Conservation (phyloP, 1,284 basidiomycete species). For the Macrocybe sp. region DNA sequence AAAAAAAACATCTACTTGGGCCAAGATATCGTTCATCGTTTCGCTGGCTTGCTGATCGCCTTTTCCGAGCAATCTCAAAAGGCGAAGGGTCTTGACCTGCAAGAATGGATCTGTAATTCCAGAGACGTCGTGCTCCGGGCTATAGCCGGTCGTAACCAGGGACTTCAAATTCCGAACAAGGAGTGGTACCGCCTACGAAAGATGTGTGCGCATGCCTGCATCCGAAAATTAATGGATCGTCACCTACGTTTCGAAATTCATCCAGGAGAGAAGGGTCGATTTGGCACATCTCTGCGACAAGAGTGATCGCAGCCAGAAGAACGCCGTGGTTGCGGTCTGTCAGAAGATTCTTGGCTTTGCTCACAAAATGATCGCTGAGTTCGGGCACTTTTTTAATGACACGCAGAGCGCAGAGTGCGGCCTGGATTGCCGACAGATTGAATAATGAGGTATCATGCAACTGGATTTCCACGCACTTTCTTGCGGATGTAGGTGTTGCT, state of each 20-base stretch:
- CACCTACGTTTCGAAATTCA: constrained; percentile 82
- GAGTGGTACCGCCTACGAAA: constrained; percentile 76
- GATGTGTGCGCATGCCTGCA: constrained; percentile 4
- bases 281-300: constrained; percentile 94
- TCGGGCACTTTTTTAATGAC: constrained; percentile 98
- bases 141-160: constrained; percentile 94
- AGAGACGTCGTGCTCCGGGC: constrained; percentile 98
- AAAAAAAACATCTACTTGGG: constrained; percentile 56
- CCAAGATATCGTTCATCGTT: constrained; percentile 97
- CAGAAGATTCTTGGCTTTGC: constrained; percentile 86
- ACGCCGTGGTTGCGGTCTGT: constrained; percentile 98
- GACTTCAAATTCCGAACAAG: constrained; percentile 96
- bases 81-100: constrained; percentile 95
- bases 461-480: constrained; percentile 57
- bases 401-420: constrained; percentile 93
- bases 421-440: constrained; percentile 42
- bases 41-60: constrained; percentile 88
- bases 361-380: constrained; percentile 88
- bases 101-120: constrained; percentile 99
- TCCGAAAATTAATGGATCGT: background rate
- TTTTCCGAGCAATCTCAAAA: constrained; percentile 85
- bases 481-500: constrained; percentile 99
- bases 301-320: constrained; percentile 87
- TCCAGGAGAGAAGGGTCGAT: constrained; percentile 70
- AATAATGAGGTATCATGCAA: constrained; percentile 7